Conservation (phyloP, 495 filamentous ascomycete genomes). For the Penicillium bovifimosum region DNA sequence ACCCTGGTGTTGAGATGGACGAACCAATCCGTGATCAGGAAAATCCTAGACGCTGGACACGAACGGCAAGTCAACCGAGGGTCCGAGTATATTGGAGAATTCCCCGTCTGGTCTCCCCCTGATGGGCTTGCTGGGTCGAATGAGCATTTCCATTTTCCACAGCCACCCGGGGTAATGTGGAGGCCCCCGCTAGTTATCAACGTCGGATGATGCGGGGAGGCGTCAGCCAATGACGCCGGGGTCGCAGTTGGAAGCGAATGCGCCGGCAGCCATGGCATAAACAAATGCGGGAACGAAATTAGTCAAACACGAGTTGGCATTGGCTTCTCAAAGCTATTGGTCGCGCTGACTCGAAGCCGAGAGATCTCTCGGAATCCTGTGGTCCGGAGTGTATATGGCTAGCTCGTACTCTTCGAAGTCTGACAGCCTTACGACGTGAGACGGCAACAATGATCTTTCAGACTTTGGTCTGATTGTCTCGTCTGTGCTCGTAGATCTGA, state of each 20-base stretch:
- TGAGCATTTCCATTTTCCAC: neutral
- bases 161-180: neutral
- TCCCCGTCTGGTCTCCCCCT: neutral
- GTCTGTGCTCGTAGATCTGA: neutral
- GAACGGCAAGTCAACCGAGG: conserved; percentile 7
- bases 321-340: neutral
- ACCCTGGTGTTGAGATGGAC: neutral
- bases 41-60: neutral
- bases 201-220: conserved; percentile 12
- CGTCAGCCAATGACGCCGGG: conserved; percentile 3
- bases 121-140: neutral
- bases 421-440: neutral
- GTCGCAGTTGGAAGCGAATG: conserved; percentile 3
- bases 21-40: conserved; percentile 1
- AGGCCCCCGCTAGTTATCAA: conserved; percentile 2
- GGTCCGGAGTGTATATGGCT: neutral
- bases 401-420: neutral
- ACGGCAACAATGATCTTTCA: neutral
- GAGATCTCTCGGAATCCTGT: neutral
- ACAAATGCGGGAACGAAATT: neutral
- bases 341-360: neutral
- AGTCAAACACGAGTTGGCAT: neutral
- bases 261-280: neutral
- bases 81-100: neutral
- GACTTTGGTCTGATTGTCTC: neutral